phyloP scores from a whole-genome alignment of 78 protist species.

The Planoprotostelium fungivorum region DNA sequence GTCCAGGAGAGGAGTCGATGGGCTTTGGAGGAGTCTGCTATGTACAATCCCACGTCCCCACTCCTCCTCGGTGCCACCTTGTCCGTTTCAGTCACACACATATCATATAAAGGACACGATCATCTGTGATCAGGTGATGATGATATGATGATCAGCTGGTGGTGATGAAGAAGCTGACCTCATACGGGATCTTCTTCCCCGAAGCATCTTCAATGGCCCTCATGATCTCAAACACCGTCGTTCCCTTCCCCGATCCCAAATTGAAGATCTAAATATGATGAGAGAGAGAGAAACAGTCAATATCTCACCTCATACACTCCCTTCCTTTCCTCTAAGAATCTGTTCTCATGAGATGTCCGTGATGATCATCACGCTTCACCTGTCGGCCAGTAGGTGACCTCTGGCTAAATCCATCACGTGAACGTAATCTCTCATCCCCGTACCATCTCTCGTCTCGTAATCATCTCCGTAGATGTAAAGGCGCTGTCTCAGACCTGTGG shows the following conservation, averaged over 20 bases:
- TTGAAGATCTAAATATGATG: constrained; percentile 36
- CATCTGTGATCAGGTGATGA: neutral
- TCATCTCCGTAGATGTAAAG: constrained; percentile 89
- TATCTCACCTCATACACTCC: neutral
- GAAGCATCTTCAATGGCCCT: constrained; percentile 36
- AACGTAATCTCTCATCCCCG: constrained; percentile 95
- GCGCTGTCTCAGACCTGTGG: constrained; percentile 7
- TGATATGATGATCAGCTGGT: no score
- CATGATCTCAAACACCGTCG: constrained; percentile 78
- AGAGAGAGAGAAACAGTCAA: neutral
- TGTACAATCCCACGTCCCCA: constrained; percentile 15
- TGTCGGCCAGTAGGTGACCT: constrained; percentile 82
- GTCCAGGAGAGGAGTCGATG: constrained; percentile 68
- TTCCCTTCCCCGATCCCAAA: constrained; percentile 86
- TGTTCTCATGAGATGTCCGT: neutral
- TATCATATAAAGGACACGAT: no score
- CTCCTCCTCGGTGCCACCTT: constrained; percentile 5
- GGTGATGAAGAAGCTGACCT: no score
- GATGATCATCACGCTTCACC: neutral
- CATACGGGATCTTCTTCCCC: constrained; percentile 33
- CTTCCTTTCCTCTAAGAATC: neutral
- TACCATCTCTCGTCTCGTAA: constrained; percentile 93
- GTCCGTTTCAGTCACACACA: no score
- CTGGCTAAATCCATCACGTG: constrained; percentile 89
- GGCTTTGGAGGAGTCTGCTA: constrained; percentile 19